phyloP scores from a whole-genome alignment of 164 flowering plant species.

The Umbilicus rupestris region DNA sequence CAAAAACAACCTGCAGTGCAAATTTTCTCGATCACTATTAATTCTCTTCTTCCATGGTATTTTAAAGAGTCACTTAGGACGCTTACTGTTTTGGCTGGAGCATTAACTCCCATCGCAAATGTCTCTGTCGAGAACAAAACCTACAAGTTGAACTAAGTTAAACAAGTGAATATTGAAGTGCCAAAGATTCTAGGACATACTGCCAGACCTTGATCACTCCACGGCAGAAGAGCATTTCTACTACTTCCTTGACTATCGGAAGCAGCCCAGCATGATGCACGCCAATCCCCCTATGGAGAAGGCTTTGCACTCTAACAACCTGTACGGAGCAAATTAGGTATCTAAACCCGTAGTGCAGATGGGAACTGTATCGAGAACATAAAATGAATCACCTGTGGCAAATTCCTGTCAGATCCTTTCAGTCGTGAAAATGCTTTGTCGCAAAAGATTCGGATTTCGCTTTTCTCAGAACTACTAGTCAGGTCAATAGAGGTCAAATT shows the following conservation, averaged over 20 bases:
- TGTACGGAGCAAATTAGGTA: slow-evolving; percentile 16
- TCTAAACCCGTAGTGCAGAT: slow-evolving; percentile 7
- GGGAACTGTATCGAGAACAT: slow-evolving; percentile 6
- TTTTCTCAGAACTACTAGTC: slow-evolving; percentile 88
- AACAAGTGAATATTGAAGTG: background rate
- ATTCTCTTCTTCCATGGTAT: background rate
- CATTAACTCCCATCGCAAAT: slow-evolving; percentile 99
- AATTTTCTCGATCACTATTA: background rate
- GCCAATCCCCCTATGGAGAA: slow-evolving; percentile 85
- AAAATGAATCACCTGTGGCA: slow-evolving; percentile 69
- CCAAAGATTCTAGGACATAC: background rate
- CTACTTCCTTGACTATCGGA: slow-evolving; percentile 98
- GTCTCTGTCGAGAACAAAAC: slow-evolving; percentile 96
- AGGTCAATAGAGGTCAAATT: slow-evolving; percentile 59
- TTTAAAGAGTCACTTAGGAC: slow-evolving; percentile 1
- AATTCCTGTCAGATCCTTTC: slow-evolving; percentile 91
- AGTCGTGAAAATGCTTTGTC: slow-evolving; percentile 97
- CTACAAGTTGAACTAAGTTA: slow-evolving; percentile 26
- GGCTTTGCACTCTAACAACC: slow-evolving; percentile 86
- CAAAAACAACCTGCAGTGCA: slow-evolving; percentile 81
- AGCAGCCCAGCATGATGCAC: slow-evolving; percentile 99
- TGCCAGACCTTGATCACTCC: slow-evolving; percentile 80
- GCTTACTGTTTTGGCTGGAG: slow-evolving; percentile 99
- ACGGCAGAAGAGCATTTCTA: slow-evolving; percentile 97
- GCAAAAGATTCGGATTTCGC: slow-evolving; percentile 89